Base-by-base conservation (phyloP, 805 yeast species). In the Metschnikowia rubicola region DNA sequence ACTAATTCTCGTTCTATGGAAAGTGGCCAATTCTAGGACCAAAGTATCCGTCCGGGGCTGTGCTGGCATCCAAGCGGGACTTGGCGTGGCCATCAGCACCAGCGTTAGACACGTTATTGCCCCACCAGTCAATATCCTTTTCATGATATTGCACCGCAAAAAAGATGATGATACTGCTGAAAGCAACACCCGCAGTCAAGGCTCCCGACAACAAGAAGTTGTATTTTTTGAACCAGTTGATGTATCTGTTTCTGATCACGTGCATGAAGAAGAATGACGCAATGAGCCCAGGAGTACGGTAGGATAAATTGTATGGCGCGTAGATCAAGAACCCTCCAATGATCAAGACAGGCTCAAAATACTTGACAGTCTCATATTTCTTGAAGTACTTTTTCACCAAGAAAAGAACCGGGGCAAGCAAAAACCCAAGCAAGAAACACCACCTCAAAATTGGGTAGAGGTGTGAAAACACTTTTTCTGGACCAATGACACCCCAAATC, bases 281-380 rank as follows among this genome's bases (percentile, higher is more conserved):
- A 39, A 65, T 65, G 15, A 67, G 37, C 4, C 67, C 68, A 30
- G 63, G 65, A 15, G 71, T 61, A 37, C 80, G 75, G 67, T 77
- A 83, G 6, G 78, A 73, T 64, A 81, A 83, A 60, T 81, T 83
- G 63, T 82, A 83, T 17, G 86, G 81, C 31, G 92, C 91, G 13
- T 91, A 90, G 54, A 84, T 78, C 54, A 74, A 71, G 40, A 82
- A 82, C 11, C 74, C 67, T 54, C 75, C 77, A n/a, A 70, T 60
- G 59, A 71, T 69, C 65, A 71, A 71, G 33, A 71, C 71, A 10
- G 73, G 71, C 70, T 52, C 39, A 60, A 64, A 35, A 63, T 58
- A 55, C 59, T 65, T 53, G 71, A 75, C 73, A 67, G 70, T 56
- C 65, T 71, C 55, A 53, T 52, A 59, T 61, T 62, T 69, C 52